These are phyloP conservation scores for Fusarium heterosporum DNA, from an alignment of 2,329 filamentous ascomycete species.

Conservation along the genomic window DNA sequence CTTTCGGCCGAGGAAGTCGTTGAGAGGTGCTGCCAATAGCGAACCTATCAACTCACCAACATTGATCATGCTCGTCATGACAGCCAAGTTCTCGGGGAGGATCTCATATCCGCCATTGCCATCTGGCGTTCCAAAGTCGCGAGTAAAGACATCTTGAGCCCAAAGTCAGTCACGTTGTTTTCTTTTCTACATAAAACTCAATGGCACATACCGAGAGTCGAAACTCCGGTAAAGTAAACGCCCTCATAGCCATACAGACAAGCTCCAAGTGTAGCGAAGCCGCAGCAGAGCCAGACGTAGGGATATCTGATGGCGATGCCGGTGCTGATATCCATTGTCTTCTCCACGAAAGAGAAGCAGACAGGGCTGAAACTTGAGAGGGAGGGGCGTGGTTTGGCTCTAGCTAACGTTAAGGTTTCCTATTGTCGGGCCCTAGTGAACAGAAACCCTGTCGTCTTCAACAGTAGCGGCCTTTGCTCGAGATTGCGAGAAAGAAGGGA, in stretches of 20 bases:
- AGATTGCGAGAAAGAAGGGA: too few relatives aligned
- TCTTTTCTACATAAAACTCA: neutral
- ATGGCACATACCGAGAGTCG: slow-evolving; percentile 46
- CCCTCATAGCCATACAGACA: slow-evolving; percentile 54
- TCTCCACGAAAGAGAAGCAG: neutral
- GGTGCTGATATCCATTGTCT: neutral
- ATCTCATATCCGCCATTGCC: slow-evolving; percentile 48
- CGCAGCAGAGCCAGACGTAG: slow-evolving; percentile 49
- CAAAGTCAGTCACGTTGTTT: neutral
- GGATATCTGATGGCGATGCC: slow-evolving; percentile 42
- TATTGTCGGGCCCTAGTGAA: neutral
- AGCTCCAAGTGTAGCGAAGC: slow-evolving; percentile 53
- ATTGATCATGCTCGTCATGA: slow-evolving; percentile 56
- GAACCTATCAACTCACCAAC: slow-evolving; percentile 55
- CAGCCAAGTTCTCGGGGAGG: slow-evolving; percentile 36
- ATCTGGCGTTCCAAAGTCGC: slow-evolving; percentile 49
- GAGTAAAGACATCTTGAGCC: slow-evolving; percentile 48
- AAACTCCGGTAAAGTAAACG: slow-evolving; percentile 52
- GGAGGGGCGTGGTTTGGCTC: neutral
- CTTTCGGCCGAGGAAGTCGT: slow-evolving; percentile 52
- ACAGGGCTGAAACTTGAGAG: neutral
- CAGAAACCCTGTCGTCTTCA: neutral
- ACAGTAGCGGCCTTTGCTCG: slow-evolving; percentile 1
- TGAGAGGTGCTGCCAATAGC: slow-evolving; percentile 52
- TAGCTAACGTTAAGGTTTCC: too few relatives aligned